phyloP scores from a whole-genome alignment of 805 yeast genomes.

The Blastobotrys mokoenaii region DNA sequence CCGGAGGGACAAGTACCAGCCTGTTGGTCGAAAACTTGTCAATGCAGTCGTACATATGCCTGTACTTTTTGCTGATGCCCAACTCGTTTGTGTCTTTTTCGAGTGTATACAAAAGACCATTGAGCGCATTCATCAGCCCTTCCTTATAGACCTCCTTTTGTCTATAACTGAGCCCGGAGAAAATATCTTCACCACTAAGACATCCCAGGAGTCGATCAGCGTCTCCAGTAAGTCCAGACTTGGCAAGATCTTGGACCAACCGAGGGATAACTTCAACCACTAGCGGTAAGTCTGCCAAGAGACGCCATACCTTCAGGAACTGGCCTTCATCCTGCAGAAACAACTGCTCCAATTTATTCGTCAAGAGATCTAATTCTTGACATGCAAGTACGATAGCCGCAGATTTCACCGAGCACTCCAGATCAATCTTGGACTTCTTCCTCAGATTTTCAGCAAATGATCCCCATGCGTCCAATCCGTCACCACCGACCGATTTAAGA shows the following conservation, averaged over 20 bases:
- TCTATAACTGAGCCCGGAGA: not conserved
- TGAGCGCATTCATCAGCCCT: slow-evolving; percentile 13
- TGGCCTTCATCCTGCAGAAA: too few relatives aligned
- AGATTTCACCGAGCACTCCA: too few relatives aligned
- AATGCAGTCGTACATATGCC: too few relatives aligned
- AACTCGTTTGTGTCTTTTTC: not conserved
- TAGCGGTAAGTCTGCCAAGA: slow-evolving; percentile 5
- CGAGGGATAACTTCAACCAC: slow-evolving; percentile 8
- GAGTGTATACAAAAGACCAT: slow-evolving; percentile 7
- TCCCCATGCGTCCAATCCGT: too few relatives aligned
- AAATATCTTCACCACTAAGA: slow-evolving; percentile 2
- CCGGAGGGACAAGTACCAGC: not conserved
- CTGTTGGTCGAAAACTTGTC: too few relatives aligned
- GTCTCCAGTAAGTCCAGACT: not conserved
- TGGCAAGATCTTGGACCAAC: slow-evolving; percentile 4
- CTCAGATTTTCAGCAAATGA: too few relatives aligned
- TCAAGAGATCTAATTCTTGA: too few relatives aligned
- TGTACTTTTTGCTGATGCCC: too few relatives aligned
- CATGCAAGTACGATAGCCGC: too few relatives aligned
- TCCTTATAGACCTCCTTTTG: slow-evolving; percentile 1
- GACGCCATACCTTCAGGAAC: slow-evolving; percentile 4
- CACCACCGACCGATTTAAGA: too few relatives aligned
- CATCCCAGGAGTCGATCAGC: slow-evolving; percentile 9
- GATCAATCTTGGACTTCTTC: too few relatives aligned
- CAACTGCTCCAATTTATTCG: too few relatives aligned